Base-by-base conservation (phyloP, 306 rosid genomes). In the Geum urbanum region DNA sequence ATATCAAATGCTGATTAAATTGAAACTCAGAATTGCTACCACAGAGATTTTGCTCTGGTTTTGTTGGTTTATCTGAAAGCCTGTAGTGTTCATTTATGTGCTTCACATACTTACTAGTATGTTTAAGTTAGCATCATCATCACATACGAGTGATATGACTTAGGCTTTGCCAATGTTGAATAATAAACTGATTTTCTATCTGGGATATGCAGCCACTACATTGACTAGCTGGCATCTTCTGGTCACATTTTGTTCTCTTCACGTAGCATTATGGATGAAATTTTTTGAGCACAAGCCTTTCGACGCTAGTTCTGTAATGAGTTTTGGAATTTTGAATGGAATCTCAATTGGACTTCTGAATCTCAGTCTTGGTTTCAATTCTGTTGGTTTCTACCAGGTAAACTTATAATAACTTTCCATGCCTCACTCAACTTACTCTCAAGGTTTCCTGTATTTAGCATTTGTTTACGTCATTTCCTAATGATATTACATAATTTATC, bases 181-280 rank as follows among this genome's bases (percentile, higher is more conserved):
- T 19, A 13, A 18, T 40, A 3, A 32, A 35, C 32, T 76, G 46
- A 69, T 15, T 61, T 54, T 54, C 50, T 55, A 19, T 47, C 9
- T 64, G 66, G 24, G 54, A 72, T 49, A 46, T 57, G 71, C 94
- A 92, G 97, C 98, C 75, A 92, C 97, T 44, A 90, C 98, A 60
- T 85, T 92, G 94, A 92, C 98, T 67, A 92, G 97, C 81, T 92
- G 98, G 98, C 98, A 92, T 90, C 92, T 92, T 72, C 96, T 92
- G 65, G 98, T 92, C 72, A 92, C 98, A 53, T 92, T 92, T 82
- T 92, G 96, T 76, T 92, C 98, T 43, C 98, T 92, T 84, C 97
- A 92, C 20, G 82, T 85, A 77, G 98, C 98, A 18, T 80, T 90
- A 46, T 84, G 78, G 85, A 82, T 92, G 98, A 88, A 86, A 81